phyloP scores from a whole-genome alignment of 768 basidiomycete species.

The Psilocybe tampanensis region DNA sequence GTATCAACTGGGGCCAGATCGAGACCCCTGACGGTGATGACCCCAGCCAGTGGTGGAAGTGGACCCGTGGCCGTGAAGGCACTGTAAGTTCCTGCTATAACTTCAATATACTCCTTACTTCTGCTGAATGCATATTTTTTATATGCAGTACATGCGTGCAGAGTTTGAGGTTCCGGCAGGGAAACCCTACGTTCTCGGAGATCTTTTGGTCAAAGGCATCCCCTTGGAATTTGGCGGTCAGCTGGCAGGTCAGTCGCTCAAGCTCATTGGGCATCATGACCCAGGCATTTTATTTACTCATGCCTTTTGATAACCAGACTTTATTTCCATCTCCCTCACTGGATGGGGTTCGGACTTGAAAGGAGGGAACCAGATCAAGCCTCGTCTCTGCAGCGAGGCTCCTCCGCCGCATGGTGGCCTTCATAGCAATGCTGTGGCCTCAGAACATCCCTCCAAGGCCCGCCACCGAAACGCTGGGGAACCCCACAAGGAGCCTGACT shows the following conservation, averaged over 20 bases:
- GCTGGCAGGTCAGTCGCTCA: background rate
- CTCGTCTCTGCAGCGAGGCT: background rate
- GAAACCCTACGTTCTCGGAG: background rate
- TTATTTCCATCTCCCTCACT: background rate
- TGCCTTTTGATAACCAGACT: background rate
- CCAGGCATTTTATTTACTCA: background rate
- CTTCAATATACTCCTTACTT: background rate
- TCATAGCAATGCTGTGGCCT: background rate
- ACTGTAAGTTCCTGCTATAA: background rate
- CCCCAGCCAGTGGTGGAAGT: slow-evolving; percentile 4
- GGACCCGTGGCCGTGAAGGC: slow-evolving; percentile 2
- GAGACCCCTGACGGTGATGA: slow-evolving; percentile 5
- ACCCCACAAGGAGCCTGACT: background rate
- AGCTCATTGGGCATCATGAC: too few relatives aligned
- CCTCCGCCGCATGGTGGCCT: background rate
- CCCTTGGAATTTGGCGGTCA: background rate
- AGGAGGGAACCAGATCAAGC: background rate
- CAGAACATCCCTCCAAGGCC: background rate
- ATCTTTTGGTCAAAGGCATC: slow-evolving; percentile 1
- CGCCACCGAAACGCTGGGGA: background rate
- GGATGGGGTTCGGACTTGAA: background rate
- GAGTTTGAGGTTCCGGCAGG: background rate
- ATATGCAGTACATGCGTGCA: background rate
- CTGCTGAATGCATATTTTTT: too few relatives aligned
- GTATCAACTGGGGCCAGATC: slow-evolving; percentile 3